These are phyloP conservation scores for Wickerhamiella kurtzmanii DNA, from an alignment of 805 yeast genomes.

Conservation along the genomic window DNA sequence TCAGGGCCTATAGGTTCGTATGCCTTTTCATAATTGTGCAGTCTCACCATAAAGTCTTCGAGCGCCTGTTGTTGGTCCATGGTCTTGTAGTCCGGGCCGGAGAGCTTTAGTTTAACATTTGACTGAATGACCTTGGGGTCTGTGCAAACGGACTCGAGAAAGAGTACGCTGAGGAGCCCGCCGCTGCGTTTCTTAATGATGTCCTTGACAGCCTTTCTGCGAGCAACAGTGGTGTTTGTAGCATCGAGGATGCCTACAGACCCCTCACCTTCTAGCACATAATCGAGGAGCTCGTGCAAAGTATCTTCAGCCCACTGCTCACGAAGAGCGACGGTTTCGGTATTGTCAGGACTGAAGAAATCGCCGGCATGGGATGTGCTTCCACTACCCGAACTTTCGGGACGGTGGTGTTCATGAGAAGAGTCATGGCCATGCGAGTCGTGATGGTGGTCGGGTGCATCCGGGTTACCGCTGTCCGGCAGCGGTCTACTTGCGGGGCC, in stretches of 20 bases:
- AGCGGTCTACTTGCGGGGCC: conserved; percentile 63
- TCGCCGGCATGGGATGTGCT: conserved; percentile 50
- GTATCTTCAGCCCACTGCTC: conserved; percentile 97
- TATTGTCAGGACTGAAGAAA: conserved; percentile 74
- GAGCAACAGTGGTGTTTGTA: conserved; percentile 65
- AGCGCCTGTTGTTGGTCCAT: conserved; percentile 76
- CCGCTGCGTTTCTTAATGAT: conserved; percentile 27
- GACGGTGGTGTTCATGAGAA: too few relatives aligned
- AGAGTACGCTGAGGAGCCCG: conserved; percentile 55
- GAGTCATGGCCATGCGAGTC: not conserved
- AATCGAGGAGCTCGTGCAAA: conserved; percentile 66
- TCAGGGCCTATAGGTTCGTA: conserved; percentile 80
- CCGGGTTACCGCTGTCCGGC: conserved; percentile 27
- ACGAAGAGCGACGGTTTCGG: conserved; percentile 47
- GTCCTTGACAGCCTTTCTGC: conserved; percentile 50
- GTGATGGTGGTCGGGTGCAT: conserved; percentile 1
- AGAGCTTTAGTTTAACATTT: conserved; percentile 69
- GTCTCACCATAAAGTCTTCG: conserved; percentile 66
- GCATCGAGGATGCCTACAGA: conserved; percentile 92
- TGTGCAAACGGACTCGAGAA: conserved; percentile 76
- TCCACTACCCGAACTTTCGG: too few relatives aligned
- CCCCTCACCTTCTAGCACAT: conserved; percentile 66
- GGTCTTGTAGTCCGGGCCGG: conserved; percentile 83
- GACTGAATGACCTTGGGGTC: conserved; percentile 67
- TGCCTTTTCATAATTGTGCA: conserved; percentile 72